phyloP scores from a whole-genome alignment of 2,329 filamentous ascomycete species.

The Alternaria panax region DNA sequence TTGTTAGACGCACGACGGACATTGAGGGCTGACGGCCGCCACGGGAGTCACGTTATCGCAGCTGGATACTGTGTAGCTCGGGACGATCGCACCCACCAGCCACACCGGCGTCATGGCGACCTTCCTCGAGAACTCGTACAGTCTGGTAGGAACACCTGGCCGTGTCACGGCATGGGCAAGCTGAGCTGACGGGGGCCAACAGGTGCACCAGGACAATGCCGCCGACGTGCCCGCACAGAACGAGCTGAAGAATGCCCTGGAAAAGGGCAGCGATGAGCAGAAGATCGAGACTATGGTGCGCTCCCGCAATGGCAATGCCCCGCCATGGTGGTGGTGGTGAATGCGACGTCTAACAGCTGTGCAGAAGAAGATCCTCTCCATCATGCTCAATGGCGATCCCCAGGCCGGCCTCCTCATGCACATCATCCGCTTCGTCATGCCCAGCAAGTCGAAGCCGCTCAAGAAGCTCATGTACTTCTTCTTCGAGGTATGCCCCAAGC shows the following conservation, averaged over 20 bases:
- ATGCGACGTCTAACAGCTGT: slow-evolving; percentile 49
- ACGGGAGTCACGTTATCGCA: slow-evolving; percentile 37
- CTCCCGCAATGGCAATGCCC: slow-evolving; percentile 30
- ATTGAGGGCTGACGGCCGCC: slow-evolving; percentile 45
- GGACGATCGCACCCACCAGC: slow-evolving; percentile 8
- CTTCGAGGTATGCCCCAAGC: slow-evolving; percentile 98
- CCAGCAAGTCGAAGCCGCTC: slow-evolving; percentile 91
- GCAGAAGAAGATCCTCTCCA: slow-evolving; percentile 84
- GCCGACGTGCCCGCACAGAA: slow-evolving; percentile 89
- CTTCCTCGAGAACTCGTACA: slow-evolving; percentile 95
- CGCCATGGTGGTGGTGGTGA: slow-evolving; percentile 65
- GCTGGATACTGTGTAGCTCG: slow-evolving; percentile 15
- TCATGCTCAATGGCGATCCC: slow-evolving; percentile 98
- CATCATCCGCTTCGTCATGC: slow-evolving; percentile 99
- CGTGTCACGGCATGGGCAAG: slow-evolving; percentile 29
- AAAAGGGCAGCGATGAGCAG: slow-evolving; percentile 90
- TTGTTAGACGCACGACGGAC: slow-evolving; percentile 34
- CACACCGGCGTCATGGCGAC: slow-evolving; percentile 76
- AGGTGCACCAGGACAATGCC: slow-evolving; percentile 91
- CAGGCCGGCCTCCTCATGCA: slow-evolving; percentile 98
- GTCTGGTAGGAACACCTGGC: slow-evolving; percentile 65
- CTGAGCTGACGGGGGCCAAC: slow-evolving; percentile 45
- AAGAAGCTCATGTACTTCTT: slow-evolving; percentile 99
- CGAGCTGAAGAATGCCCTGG: slow-evolving; percentile 90
- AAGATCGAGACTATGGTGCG: slow-evolving; percentile 78